These are phyloP conservation scores for Lachancea cidri DNA, from an alignment of 805 yeast species.

Conservation along the genomic window DNA sequence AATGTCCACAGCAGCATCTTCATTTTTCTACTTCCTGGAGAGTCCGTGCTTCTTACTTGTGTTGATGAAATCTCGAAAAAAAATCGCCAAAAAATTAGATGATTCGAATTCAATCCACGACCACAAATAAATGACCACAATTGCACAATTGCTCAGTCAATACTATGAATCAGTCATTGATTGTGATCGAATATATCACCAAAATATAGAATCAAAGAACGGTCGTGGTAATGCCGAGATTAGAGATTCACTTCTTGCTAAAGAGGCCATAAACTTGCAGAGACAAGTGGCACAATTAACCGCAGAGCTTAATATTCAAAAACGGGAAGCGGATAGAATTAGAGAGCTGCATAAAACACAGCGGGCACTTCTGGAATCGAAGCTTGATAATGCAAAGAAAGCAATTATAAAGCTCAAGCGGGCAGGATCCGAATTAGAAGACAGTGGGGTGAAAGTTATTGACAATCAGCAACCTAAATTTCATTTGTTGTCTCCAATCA, in stretches of 20 bases:
- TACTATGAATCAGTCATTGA: slow-evolving; percentile 29
- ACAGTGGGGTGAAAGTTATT: slow-evolving; percentile 4
- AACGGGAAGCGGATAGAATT: slow-evolving; percentile 28
- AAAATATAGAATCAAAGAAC: slow-evolving; percentile 1
- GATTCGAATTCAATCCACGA: too few species aligned
- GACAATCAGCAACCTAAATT: slow-evolving; percentile 10
- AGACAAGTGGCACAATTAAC: slow-evolving; percentile 33
- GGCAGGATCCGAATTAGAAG: slow-evolving; percentile 13
- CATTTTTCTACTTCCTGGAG: neutral
- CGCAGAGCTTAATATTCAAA: slow-evolving; percentile 28
- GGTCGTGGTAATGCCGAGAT: neutral
- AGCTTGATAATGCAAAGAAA: slow-evolving; percentile 33
- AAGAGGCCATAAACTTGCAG: slow-evolving; percentile 33
- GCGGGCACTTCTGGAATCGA: slow-evolving; percentile 33
- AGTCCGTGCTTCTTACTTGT: neutral
- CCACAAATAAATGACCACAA: slow-evolving; percentile 21
- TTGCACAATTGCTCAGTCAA: slow-evolving; percentile 21
- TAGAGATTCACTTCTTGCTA: slow-evolving; percentile 17
- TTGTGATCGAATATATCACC: slow-evolving; percentile 23
- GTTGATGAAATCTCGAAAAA: neutral
- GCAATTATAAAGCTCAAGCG: slow-evolving; percentile 25
- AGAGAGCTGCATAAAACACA: slow-evolving; percentile 32
- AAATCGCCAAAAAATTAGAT: neutral
- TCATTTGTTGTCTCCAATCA: slow-evolving; percentile 25
- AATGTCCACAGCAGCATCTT: neutral